Base-by-base conservation (phyloP, 495 filamentous ascomycete genomes). In the Penicillium ochrochloron region DNA sequence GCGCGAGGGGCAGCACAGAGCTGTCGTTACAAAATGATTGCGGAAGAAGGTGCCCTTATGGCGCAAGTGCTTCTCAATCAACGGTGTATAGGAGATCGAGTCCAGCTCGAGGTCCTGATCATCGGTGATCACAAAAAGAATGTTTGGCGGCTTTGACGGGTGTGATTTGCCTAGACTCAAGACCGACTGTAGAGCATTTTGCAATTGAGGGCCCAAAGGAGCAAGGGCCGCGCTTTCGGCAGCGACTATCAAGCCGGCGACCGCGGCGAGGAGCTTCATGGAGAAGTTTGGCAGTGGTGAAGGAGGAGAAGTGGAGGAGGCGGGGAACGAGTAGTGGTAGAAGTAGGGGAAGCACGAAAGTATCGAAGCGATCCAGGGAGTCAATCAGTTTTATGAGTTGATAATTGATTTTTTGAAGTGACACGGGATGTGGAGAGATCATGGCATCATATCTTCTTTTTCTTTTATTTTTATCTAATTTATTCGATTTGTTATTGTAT, bases 41-140 rank as follows among this genome's bases (percentile, higher is more conserved):
- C 73, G 75, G 63, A 82, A 90, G 1, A 76, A 78, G 6, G 84
- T 84, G 6, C 88, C 88, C 33, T 84, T 68, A n/a, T 83, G 72
- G 17, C 77, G 76, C 33, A 89, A 68, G 41, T 83, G 83, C 63
- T 82, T 78, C 33, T 78, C 68, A 27, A 87, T 78, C 1, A 81
- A 74, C 0, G 86, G 87, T 60, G 85, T 83, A 58, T 89, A 88
- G 0, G 83, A 76, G 10, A 89, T 66, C 0, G 86, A 88, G 58
- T 84, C 75, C 67, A 90, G 74, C 66, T 87, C 82, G 27, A 86
- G 67, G 59, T 90, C 88, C 60, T 90, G 88, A 68, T 90, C 87
- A 61, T 90, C 88, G 0, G 87, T 88, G 27, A 90, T 76, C 51
- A 90, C 78, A 63, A 90, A 88, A 23, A 90, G 76, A 60, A 89